These are phyloP conservation scores for Yamadazyma kitorensis DNA, from an alignment of 805 yeast genomes.

Conservation along the genomic window DNA sequence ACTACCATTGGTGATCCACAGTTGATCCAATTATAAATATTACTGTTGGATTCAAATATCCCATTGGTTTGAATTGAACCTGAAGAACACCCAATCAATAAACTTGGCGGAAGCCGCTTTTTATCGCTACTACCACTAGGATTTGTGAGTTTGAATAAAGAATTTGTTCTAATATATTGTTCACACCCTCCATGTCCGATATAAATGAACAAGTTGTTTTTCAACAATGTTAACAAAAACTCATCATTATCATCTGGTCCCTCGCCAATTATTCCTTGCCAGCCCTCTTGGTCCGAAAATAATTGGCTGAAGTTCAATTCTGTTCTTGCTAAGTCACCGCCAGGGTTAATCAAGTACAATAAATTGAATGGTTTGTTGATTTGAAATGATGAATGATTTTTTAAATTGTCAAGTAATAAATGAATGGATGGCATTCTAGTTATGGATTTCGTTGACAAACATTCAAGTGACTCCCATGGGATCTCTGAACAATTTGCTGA, in stretches of 20 bases:
- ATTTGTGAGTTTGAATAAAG: slow-evolving; percentile 32
- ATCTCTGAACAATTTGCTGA: slow-evolving; percentile 62
- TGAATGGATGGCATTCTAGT: slow-evolving; percentile 71
- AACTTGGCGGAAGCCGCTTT: slow-evolving; percentile 54
- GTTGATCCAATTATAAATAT: slow-evolving; percentile 67
- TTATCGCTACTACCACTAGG: slow-evolving; percentile 31
- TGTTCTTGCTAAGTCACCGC: slow-evolving; percentile 69
- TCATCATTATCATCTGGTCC: slow-evolving; percentile 54
- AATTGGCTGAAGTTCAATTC: slow-evolving; percentile 44
- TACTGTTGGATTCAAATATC: slow-evolving; percentile 68
- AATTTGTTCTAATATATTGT: slow-evolving; percentile 60
- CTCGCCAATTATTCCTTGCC: slow-evolving; percentile 47
- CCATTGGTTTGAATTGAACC: slow-evolving; percentile 62
- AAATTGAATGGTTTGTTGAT: slow-evolving; percentile 3
- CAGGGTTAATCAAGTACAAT: slow-evolving; percentile 73
- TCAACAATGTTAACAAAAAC: slow-evolving; percentile 41
- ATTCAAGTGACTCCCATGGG: slow-evolving; percentile 88
- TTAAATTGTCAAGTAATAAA: slow-evolving; percentile 39
- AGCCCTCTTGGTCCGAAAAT: slow-evolving; percentile 15
- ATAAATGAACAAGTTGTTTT: slow-evolving; percentile 57
- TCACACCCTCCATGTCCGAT: slow-evolving; percentile 98
- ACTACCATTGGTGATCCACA: slow-evolving; percentile 83
- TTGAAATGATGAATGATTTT: slow-evolving; percentile 1
- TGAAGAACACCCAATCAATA: slow-evolving; percentile 89
- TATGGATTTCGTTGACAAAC: slow-evolving; percentile 52